Conservation (phyloP, 345 rosid genomes). For the Limnanthes douglasii region DNA sequence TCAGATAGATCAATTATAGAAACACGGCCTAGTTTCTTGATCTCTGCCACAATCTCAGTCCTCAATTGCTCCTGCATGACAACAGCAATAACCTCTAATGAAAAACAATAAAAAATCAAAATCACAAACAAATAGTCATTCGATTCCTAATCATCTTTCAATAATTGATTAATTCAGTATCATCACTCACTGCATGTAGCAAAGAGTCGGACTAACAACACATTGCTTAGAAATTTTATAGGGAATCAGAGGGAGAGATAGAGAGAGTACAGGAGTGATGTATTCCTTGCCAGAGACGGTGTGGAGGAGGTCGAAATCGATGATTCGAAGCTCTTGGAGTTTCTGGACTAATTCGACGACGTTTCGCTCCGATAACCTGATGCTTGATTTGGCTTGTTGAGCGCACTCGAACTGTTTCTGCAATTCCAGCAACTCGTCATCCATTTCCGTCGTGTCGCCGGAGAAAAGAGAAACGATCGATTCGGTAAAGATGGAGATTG, state of each 20-base stretch:
- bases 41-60: constrained; percentile 48
- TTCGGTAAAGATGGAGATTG: too few species aligned
- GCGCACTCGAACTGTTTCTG: constrained; percentile 90
- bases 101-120: constrained; percentile 2
- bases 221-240: constrained; percentile 5
- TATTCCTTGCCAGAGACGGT: constrained; percentile 93
- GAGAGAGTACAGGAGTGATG: constrained; percentile 56
- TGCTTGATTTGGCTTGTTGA: constrained; percentile 82
- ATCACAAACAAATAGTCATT: too few species aligned
- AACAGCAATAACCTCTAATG: constrained; percentile 6
- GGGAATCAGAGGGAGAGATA: background rate
- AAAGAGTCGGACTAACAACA: too few species aligned
- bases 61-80: constrained; percentile 59
- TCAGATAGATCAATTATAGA: constrained; percentile 85
- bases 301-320: constrained; percentile 95
- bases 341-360: constrained; percentile 95
- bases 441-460: too few species aligned
- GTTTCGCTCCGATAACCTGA: constrained; percentile 78
- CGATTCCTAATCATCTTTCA: too few species aligned
- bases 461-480: too few species aligned
- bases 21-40: constrained; percentile 61
- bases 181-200: too few species aligned
- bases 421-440: constrained; percentile 75
- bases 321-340: constrained; percentile 82
- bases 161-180: too few species aligned